A percentile compares a stretch with the other conserved stretches of the same genome.
phyloP scores from a whole-genome alignment of 768 basidiomycete species.

The Lentinula lateritia region DNA sequence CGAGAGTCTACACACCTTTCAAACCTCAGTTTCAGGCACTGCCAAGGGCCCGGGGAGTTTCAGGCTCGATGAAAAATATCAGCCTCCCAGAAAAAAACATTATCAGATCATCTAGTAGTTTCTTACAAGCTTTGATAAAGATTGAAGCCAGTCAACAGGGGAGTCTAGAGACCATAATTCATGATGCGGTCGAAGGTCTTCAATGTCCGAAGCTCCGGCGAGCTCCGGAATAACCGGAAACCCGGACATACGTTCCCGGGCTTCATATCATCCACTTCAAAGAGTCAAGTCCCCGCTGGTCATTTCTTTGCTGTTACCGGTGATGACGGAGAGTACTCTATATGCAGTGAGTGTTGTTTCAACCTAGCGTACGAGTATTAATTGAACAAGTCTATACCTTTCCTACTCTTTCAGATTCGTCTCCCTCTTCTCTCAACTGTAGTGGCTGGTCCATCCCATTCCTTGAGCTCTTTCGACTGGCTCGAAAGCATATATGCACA shows the following conservation, averaged over 20 bases:
- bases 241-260: neutral
- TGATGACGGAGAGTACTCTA: neutral
- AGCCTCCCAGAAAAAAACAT: no score
- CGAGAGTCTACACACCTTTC: no score
- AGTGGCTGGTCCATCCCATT: neutral
- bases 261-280: neutral
- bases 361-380: neutral
- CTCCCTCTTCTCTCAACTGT: neutral
- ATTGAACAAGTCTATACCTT: neutral
- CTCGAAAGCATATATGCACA: neutral
- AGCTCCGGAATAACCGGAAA: no score
- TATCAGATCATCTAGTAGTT: no score
- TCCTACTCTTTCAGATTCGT: neutral
- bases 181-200: no score
- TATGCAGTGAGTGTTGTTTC: neutral
- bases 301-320: neutral
- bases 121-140: no score
- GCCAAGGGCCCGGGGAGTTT: no score
- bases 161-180: no score
- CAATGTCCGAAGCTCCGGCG: no score
- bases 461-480: neutral
- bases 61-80: no score
- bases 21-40: no score
- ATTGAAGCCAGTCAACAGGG: no score
- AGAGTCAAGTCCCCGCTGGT: neutral